Evolutionary conservation across 805 yeast species (phyloP), one percentile per base, ranked within the genome.

Genomic region (Zygotorulaspora florentina): DNA sequence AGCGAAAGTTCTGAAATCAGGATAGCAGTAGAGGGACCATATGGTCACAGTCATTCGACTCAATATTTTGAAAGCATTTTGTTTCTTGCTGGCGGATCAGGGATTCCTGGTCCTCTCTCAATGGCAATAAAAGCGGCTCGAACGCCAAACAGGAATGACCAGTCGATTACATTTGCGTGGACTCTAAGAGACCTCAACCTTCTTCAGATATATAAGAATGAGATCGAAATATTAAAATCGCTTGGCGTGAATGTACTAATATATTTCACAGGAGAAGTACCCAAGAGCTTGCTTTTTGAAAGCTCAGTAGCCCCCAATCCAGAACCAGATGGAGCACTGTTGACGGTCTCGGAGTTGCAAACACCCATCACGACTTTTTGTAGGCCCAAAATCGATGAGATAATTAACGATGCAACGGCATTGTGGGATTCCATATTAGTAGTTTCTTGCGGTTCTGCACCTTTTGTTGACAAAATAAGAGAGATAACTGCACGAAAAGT

Each of bases 51-150:
- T 2, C 58, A 76, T 3, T 76, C 81, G 2, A 65, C 77, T n/a
- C 65, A 69, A 23, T 64, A 68, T 37, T 83, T 74, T 53, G 76
- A 79, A 40, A 73, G 76, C 46, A 75, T 81, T 7, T 70, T 83
- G 8, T 71, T 82, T 31, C 50, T 85, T 16, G 83, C 90, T 3
- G 90, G 87, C 38, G 91, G 93, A 30, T 79, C 79, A 41, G 93
- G 93, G 45, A 69, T 85, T 43, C 81, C 91, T 0, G 86, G 80
- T 1, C 71, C 78, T n/a, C 74, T 75, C 45, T 65, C 77, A 6
- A 64, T 74, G 39, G 78, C 71, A 1, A 52, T 64, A 30, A 47
- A 49, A 20, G 48, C 37, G 7, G 47, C 37, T 15, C 34, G 37
- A 12, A 29, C 33, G 6, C 33, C 16, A 18, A 31, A 23, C 4